Base-by-base conservation (phyloP, 768 basidiomycete genomes). In the Suillus alpinus region DNA sequence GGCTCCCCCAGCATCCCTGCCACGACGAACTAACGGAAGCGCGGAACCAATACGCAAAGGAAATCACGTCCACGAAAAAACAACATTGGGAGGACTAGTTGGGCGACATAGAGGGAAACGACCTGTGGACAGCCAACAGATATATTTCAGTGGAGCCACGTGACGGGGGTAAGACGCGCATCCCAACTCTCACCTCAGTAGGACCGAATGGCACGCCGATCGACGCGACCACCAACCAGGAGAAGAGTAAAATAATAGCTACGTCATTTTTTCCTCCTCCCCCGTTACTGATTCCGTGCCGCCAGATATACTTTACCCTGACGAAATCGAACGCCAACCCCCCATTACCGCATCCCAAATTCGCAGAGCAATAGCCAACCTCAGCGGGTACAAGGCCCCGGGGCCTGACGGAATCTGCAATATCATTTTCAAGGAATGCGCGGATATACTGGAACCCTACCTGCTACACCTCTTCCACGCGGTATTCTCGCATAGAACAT, bases 381-480 rank as follows among this genome's bases (percentile, higher is more conserved):
- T 69, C 2, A 51, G 50, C 50, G 63, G 60, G 4, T 60, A 64
- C 61, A 61, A 69, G 55, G 63, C 65, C 12, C 59, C 47, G 23
- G 66, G 67, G 4, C 66, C 66, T n/a, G 70, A 73, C 46, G 69
- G 62, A 3, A 74, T 73, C 26, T 51, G 26, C 8, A 74, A 74
- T 55, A 52, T 63, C 1, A 63, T 68, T 0, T 57, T 68, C 23
- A 67, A 58, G 34, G 47, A 65, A n/a, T 60, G 62, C 41, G 34
- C 49, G 20, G 62, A 64, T n/a, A 6, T 64, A 2, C 20, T 73
- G 0, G 29, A 56, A 6, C 47, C 47, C 6, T 34, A 34, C 20
- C 50, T 73, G 6, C 20, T n/a, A 8, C 23, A 23, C 6, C 26
- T 66, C 16, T 60, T 64, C 43, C 36, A 32, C 3, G 72, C 70